A percentile compares a stretch with the other conserved stretches of the same genome.
These are phyloP conservation scores for Glomus cerebriforme DNA, from an alignment of 192 early-diverging fungal genomes.

Conservation along the genomic window DNA sequence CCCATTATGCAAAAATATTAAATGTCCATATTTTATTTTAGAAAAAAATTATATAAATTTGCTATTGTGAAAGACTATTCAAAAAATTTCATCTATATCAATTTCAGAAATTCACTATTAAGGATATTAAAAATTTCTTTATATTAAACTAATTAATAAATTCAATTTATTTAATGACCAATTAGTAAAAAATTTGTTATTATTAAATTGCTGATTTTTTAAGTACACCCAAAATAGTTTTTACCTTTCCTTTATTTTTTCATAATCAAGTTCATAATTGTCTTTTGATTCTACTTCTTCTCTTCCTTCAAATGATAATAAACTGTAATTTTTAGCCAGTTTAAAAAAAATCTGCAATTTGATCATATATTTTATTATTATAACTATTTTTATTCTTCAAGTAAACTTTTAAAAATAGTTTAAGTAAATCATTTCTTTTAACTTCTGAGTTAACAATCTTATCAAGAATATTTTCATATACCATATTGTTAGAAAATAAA, in stretches of 20 bases:
- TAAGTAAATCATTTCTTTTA: slow-evolving; percentile 14
- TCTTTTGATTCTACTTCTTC: slow-evolving; percentile 15
- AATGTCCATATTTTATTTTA: no score
- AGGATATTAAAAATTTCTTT: not conserved
- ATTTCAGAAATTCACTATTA: not conserved
- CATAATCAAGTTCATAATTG: slow-evolving; percentile 6
- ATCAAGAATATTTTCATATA: slow-evolving; percentile 16
- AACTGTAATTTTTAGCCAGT: not conserved
- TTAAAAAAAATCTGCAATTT: slow-evolving; percentile 17
- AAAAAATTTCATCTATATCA: not conserved
- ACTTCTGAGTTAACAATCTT: slow-evolving; percentile 9
- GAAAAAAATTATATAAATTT: not conserved
- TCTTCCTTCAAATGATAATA: not conserved
- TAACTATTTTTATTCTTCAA: not conserved
- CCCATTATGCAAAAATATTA: no score
- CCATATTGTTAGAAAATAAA: no score
- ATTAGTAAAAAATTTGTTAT: slow-evolving; percentile 14
- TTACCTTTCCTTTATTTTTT: slow-evolving; percentile 23
- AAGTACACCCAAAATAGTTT: slow-evolving; percentile 5
- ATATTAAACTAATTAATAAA: not conserved
- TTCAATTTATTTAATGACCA: not conserved
- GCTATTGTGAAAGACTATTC: not conserved
- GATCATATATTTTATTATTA: slow-evolving; percentile 22
- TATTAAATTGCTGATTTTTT: slow-evolving; percentile 8
- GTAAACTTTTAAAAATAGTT: slow-evolving; percentile 7